These are phyloP conservation scores for Aegilops sharonensis DNA, from an alignment of 176 grass and related monocot species.

Conservation along the genomic window DNA sequence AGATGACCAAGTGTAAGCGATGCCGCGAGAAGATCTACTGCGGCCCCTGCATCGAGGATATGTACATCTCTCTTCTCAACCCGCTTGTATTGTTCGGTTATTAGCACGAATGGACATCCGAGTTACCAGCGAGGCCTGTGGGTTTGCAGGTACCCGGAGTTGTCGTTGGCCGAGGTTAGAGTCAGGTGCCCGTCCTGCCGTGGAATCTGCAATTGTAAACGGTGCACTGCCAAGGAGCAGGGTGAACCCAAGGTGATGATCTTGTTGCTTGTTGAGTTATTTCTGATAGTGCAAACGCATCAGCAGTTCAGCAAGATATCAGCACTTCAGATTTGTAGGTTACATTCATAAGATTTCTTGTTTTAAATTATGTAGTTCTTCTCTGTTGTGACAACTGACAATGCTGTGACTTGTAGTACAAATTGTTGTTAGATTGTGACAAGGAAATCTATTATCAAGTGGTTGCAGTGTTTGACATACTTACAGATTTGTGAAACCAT, in stretches of 20 bases:
- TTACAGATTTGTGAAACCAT: neutral
- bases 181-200: constrained; percentile 39
- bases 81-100: neutral
- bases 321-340: neutral
- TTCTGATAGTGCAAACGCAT: neutral
- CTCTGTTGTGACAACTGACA: neutral
- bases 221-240: constrained; percentile 15
- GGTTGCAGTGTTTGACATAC: neutral
- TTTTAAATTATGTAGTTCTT: neutral
- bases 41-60: constrained; percentile 11
- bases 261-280: neutral
- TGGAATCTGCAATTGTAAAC: constrained; percentile 23
- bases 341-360: constrained; percentile 11
- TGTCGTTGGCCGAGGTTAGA: constrained; percentile 13
- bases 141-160: constrained; percentile 37
- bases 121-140: neutral
- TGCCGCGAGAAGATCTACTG: constrained; percentile 41
- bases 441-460: neutral
- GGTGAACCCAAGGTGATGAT: constrained; percentile 25
- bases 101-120: neutral
- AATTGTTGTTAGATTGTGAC: neutral
- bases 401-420: neutral
- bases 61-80: neutral
- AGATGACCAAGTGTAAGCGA: constrained; percentile 20
- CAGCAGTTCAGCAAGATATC: neutral